Evolutionary conservation across 2,329 filamentous ascomycete genomes (phyloP), one percentile per base, ranked within the genome.

Genomic region (Aureobasidium vineae): DNA sequence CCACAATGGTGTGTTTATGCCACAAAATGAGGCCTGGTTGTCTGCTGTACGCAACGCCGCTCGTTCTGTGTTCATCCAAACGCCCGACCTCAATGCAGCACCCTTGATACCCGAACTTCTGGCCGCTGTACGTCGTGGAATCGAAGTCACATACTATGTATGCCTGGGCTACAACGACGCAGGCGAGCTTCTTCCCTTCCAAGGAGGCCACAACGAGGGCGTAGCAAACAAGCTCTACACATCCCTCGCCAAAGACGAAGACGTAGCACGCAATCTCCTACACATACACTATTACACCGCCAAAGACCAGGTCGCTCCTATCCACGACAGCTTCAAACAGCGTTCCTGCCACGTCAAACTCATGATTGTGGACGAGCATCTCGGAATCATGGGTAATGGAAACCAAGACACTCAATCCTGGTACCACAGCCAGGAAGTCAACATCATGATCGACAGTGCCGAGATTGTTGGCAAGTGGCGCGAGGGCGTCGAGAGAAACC

Each of bases 331-430:
- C 3, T 85, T 84, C 74, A 89, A 90, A 75, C 80, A 84, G 41
- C 82, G 90, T 0, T 86, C 84, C 66, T 92, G 90, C 73, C 90
- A 93, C 75, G 83, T 92, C 74, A 94, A 94, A 74, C 80, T 94
- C 2, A 84, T 93, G 80, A 88, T 93, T 49, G 86, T 86, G 1
- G 90, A 94, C 74, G 84, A 84, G 50, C 78, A 79, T 26, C 82
- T 94, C 41, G 90, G 84, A 2, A 87, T 93, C 41, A 84, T 90
- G 75, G 90, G 90, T 3, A 90, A 86, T 69, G 90, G 90, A 0
- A 94, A 93, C 72, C 88, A 92, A 74, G 90, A 94, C 71, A 92
- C 90, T 1, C 90, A 94, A 76, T 87, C 84, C 23, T 93, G 89
- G 87, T 92, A 84, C 70, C 90, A 94, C 73, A 88, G 84, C 65